Percentiles rank a stretch among this genome's conserved stretches.
These are phyloP conservation scores for Astraeus odoratus DNA, from an alignment of 768 basidiomycete species.

Conservation along the genomic window DNA sequence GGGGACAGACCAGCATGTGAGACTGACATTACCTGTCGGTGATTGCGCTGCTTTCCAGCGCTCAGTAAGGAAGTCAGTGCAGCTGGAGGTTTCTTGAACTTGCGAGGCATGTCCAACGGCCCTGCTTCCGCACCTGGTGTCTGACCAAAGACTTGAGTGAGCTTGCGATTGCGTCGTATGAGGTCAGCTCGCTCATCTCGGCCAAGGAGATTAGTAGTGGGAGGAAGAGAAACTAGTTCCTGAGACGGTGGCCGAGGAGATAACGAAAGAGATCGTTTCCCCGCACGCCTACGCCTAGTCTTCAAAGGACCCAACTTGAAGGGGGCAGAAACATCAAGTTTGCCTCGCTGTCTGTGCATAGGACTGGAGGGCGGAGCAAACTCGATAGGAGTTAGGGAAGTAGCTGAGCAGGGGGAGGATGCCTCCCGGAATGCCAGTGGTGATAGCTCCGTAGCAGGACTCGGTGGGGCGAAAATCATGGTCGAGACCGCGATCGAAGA, in stretches of 20 bases:
- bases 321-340: constrained; percentile 40
- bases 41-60: constrained; percentile 20
- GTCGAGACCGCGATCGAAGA: constrained; percentile 20
- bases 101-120: constrained; percentile 16
- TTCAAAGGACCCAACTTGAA: constrained; percentile 42
- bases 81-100: constrained; percentile 18
- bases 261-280: constrained; percentile 23
- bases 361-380: constrained; percentile 19
- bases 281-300: constrained; percentile 12
- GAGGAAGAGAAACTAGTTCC: constrained; percentile 34
- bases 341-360: constrained; percentile 10
- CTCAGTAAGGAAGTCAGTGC: constrained; percentile 22
- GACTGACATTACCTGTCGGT: constrained; percentile 27
- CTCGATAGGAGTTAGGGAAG: constrained; percentile 25
- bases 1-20: constrained; percentile 18
- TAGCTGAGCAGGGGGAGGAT: constrained; percentile 19
- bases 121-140: constrained; percentile 44
- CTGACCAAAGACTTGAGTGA: constrained; percentile 74
- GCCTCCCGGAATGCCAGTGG: constrained; percentile 9
- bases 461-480: constrained; percentile 26
- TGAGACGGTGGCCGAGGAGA: constrained; percentile 19
- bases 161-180: constrained; percentile 67
- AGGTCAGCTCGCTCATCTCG: constrained; percentile 64
- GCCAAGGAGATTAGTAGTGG: constrained; percentile 62
- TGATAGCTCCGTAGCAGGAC: constrained; percentile 11